Conservation (phyloP, 768 basidiomycete genomes). For the Rhodotorula toruloides region DNA sequence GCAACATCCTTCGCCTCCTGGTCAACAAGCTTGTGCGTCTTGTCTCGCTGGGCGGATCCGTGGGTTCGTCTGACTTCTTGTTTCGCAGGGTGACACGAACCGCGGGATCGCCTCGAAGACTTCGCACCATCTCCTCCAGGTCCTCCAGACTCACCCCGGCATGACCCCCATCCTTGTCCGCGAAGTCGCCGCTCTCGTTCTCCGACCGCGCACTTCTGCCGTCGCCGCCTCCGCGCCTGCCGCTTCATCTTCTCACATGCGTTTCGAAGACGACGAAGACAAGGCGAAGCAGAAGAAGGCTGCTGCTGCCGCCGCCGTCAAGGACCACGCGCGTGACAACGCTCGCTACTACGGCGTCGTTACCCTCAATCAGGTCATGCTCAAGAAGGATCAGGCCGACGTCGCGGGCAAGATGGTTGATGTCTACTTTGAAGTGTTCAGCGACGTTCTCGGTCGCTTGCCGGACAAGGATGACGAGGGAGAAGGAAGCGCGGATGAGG, state of each 20-base stretch:
- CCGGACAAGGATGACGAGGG: slow-evolving; percentile 43
- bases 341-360: slow-evolving; percentile 86
- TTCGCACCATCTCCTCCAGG: slow-evolving; percentile 79
- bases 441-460: slow-evolving; percentile 64
- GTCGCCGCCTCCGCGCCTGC: slow-evolving; percentile 46
- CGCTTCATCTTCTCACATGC: slow-evolving; percentile 49
- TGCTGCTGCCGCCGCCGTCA: slow-evolving; percentile 12
- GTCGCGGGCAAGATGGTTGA: slow-evolving; percentile 76
- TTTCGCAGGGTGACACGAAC: slow-evolving; percentile 73
- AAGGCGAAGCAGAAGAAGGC: slow-evolving; percentile 49
- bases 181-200: slow-evolving; percentile 73
- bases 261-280: slow-evolving; percentile 49
- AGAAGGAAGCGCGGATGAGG: slow-evolving; percentile 31
- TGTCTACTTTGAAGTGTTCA: slow-evolving; percentile 90
- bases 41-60: not conserved
- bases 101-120: slow-evolving; percentile 80
- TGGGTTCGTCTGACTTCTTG: not conserved
- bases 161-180: slow-evolving; percentile 89
- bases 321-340: slow-evolving; percentile 52
- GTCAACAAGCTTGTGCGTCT: slow-evolving; percentile 82
- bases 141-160: slow-evolving; percentile 81
- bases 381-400: slow-evolving; percentile 61
- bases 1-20: slow-evolving; percentile 83
- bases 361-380: slow-evolving; percentile 87
- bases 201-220: slow-evolving; percentile 55